Conservation (phyloP, 208 protist genomes). For the Trypanosoma conorhini region DNA sequence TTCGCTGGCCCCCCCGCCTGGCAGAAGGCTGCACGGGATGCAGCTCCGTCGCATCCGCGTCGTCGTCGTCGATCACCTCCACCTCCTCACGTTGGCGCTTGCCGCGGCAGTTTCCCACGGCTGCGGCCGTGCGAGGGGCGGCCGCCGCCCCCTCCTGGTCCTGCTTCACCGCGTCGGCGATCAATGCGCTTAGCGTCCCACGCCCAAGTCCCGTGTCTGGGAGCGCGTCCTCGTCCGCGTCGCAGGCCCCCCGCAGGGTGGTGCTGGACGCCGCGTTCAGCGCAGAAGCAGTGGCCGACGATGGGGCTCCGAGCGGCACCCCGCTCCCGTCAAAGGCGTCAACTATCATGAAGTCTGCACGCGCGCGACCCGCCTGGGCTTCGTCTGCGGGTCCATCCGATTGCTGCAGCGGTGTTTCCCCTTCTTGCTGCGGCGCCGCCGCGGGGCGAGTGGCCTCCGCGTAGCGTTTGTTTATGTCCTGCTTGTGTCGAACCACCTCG, state of each 20-base stretch:
- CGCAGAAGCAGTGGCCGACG: background rate
- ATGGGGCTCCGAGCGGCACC: constrained; percentile 9
- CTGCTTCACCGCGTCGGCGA: constrained; percentile 19
- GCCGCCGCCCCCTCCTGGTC: background rate
- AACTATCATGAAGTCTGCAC: background rate
- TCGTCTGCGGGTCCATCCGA: background rate
- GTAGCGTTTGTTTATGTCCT: constrained; percentile 74
- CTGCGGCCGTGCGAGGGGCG: background rate
- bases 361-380: background rate
- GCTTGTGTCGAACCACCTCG: constrained; percentile 63
- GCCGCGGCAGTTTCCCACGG: background rate
- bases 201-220: constrained; percentile 56
- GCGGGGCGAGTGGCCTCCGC: constrained; percentile 34
- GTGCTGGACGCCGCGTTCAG: constrained; percentile 5
- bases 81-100: constrained; percentile 11
- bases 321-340: constrained; percentile 3
- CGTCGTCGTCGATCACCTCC: constrained; percentile 1
- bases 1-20: background rate
- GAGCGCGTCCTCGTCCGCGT: constrained; percentile 50
- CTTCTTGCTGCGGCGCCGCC: constrained; percentile 19
- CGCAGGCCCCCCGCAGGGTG: background rate
- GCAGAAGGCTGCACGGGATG: background rate
- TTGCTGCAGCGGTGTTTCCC: constrained; percentile 12
- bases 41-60: background rate
- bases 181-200: constrained; percentile 34